Percentiles rank a stretch among this genome's conserved stretches.
These are phyloP conservation scores for Meripilus lineatus DNA, from an alignment of 1,284 basidiomycete genomes.

Conservation along the genomic window DNA sequence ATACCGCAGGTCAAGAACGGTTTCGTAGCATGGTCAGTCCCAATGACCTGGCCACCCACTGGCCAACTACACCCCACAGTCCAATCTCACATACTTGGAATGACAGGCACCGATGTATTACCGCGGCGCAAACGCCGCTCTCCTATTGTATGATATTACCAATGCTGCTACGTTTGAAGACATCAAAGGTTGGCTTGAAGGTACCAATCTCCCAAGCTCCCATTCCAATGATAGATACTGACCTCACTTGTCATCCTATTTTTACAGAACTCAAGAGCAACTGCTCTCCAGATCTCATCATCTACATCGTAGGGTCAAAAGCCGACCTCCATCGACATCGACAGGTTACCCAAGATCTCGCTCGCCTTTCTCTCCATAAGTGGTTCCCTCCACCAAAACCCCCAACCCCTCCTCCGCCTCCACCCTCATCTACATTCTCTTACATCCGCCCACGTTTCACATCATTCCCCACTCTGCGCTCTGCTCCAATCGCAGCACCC, in stretches of 20 bases:
- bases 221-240: too few relatives aligned
- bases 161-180: constrained; percentile 87
- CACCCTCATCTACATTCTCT: constrained; percentile 63
- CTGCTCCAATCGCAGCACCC: constrained; percentile 26
- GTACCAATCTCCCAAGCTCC: constrained; percentile 32
- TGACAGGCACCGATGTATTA: constrained; percentile 96
- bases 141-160: constrained; percentile 97
- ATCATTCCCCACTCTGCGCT: constrained; percentile 71
- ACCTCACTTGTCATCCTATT: not conserved
- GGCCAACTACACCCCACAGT: constrained; percentile 7
- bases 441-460: constrained; percentile 85
- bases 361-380: constrained; percentile 73
- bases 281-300: constrained; percentile 78
- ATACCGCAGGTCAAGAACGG: constrained; percentile 97
- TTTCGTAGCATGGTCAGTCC: constrained; percentile 85
- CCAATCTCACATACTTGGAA: constrained; percentile 7
- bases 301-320: constrained; percentile 91
- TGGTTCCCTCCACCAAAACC: constrained; percentile 78
- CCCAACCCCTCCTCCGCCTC: constrained; percentile 51
- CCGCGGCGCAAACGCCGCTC: constrained; percentile 94
- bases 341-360: constrained; percentile 76
- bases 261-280: constrained; percentile 81
- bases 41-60: constrained; percentile 12
- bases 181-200: constrained; percentile 91
- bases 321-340: constrained; percentile 70